These are phyloP conservation scores for Lophium mytilinum DNA, from an alignment of 495 filamentous ascomycete genomes.

Conservation along the genomic window DNA sequence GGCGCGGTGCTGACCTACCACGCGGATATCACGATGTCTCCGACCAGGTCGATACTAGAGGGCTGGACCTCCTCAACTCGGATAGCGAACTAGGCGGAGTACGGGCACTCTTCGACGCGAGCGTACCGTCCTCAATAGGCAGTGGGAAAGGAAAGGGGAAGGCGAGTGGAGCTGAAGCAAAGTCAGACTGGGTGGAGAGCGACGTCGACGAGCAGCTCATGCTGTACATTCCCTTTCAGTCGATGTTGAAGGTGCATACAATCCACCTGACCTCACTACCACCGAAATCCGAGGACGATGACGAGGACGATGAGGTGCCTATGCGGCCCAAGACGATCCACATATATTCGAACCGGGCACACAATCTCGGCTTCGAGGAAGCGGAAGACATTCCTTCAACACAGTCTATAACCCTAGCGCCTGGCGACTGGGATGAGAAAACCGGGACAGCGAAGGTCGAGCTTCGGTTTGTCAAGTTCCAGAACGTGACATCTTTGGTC, in stretches of 20 bases:
- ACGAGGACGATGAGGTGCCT: constrained; percentile 56
- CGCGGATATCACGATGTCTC: constrained; percentile 80
- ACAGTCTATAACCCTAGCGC: constrained; percentile 63
- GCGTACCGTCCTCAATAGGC: constrained; percentile 57
- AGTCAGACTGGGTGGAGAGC: constrained; percentile 88
- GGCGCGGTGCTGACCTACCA: constrained; percentile 67
- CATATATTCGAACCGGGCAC: constrained; percentile 76
- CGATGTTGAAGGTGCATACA: constrained; percentile 82
- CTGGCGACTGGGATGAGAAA: constrained; percentile 73
- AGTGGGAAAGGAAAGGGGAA: constrained; percentile 44
- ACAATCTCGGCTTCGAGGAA: constrained; percentile 91
- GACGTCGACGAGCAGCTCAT: constrained; percentile 98
- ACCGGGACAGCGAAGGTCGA: constrained; percentile 78
- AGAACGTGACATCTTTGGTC: constrained; percentile 78
- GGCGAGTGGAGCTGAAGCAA: constrained; percentile 33
- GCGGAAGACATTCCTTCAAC: constrained; percentile 75
- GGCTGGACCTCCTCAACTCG: constrained; percentile 79
- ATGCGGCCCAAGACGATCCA: constrained; percentile 81
- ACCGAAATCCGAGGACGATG: constrained; percentile 38
- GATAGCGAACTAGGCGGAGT: constrained; percentile 61
- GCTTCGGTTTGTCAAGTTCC: constrained; percentile 93
- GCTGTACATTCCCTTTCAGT: constrained; percentile 86
- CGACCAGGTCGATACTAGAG: constrained; percentile 65
- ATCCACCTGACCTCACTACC: constrained; percentile 81
- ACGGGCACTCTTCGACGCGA: constrained; percentile 60